Conservation (phyloP, 2,329 filamentous ascomycete genomes). For the Hypoxylon sp. region DNA sequence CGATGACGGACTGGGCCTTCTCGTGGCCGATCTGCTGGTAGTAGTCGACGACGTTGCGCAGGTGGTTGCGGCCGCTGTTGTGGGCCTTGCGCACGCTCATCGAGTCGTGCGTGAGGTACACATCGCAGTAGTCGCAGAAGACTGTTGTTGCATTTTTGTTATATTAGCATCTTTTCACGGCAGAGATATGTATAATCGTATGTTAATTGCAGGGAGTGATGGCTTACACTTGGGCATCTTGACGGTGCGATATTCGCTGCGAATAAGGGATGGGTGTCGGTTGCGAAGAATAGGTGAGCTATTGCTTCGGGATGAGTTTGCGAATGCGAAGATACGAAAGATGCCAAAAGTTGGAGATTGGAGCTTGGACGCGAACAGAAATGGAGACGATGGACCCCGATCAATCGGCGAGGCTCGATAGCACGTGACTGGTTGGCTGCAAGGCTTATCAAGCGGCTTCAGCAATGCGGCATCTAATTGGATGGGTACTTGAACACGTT, state of each 20-base stretch:
- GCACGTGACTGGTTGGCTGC: constrained; percentile 37
- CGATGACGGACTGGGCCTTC: constrained; percentile 98
- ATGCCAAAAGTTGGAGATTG: constrained; percentile 18
- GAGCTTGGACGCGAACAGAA: constrained; percentile 28
- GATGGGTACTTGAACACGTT: constrained; percentile 42
- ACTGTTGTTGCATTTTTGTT: constrained; percentile 64
- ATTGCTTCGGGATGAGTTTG: constrained; percentile 18
- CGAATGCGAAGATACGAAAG: constrained; percentile 30
- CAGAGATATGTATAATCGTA: background rate
- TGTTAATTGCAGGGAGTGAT: too few relatives aligned
- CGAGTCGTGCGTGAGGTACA: constrained; percentile 99
- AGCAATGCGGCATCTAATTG: constrained; percentile 23
- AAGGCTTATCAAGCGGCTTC: constrained; percentile 25
- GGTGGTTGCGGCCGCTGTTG: constrained; percentile 94
- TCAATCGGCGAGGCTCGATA: constrained; percentile 15
- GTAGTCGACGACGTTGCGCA: constrained; percentile 98
- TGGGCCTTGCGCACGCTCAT: constrained; percentile 99
- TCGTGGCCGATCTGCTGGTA: constrained; percentile 99
- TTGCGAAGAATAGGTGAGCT: constrained; percentile 6
- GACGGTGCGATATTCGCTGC: constrained; percentile 43
- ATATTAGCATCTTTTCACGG: constrained; percentile 40
- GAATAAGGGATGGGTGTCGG: constrained; percentile 20
- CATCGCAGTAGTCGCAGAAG: constrained; percentile 99
- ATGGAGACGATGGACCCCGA: constrained; percentile 4
- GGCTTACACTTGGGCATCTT: constrained; percentile 86